A percentile compares a stretch with the other conserved stretches of the same genome.
Evolutionary conservation across 805 yeast species (phyloP).

Genomic region (Candida peoriensis): DNA sequence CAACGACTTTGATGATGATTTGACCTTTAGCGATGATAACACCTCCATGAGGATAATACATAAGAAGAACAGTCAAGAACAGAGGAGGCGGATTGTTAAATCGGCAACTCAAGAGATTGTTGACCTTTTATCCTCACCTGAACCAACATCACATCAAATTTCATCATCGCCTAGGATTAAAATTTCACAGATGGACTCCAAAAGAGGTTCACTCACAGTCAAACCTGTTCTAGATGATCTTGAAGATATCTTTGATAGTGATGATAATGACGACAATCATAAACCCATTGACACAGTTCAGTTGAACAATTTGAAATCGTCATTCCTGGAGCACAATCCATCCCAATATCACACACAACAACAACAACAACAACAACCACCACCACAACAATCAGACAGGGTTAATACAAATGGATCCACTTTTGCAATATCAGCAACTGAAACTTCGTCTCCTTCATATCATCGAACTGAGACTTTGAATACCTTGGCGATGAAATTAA

Average conservation of each 20-base stretch:
- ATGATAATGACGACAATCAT: background rate
- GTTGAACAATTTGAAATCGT: no score
- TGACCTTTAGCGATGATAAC: slow-evolving; percentile 9
- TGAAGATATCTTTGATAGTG: slow-evolving; percentile 11
- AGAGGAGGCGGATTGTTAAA: no score
- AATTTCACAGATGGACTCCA: no score
- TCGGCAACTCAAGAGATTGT: no score
- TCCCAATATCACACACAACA: background rate
- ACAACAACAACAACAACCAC: background rate
- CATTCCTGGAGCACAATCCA: no score
- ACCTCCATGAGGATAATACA: background rate
- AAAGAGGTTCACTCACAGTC: no score
- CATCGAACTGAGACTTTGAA: slow-evolving; percentile 21
- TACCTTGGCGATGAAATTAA: background rate
- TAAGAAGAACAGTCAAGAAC: no score
- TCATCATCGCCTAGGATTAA: background rate
- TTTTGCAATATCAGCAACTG: slow-evolving; percentile 17
- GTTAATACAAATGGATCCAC: background rate
- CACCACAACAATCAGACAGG: background rate
- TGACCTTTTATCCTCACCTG: background rate
- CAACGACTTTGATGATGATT: slow-evolving; percentile 17
- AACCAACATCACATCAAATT: background rate
- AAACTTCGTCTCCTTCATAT: slow-evolving; percentile 25
- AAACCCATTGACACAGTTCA: background rate
- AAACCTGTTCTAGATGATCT: slow-evolving; percentile 1